Evolutionary conservation across 805 yeast genomes (phyloP).

Genomic region (Kazachstania kunashirensis): DNA sequence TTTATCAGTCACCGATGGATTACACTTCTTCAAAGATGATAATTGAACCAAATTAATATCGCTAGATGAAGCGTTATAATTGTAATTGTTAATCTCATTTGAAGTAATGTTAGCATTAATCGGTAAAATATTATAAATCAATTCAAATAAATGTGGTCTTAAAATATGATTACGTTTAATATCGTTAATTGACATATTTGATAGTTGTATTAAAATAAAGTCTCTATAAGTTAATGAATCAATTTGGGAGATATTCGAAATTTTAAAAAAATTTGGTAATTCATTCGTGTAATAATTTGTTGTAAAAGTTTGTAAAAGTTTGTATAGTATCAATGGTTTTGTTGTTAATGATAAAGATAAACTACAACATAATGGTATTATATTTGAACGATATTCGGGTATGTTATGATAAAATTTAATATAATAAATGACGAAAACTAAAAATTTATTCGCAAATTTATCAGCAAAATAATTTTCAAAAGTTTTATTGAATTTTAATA

Average conservation of each 20-base stretch:
- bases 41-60: conserved; percentile 15
- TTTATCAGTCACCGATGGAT: conserved; percentile 1
- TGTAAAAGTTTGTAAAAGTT: conserved; percentile 39
- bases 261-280: conserved; percentile 45
- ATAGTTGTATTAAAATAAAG: conserved; percentile 46
- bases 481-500: conserved; percentile 58
- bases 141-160: conserved; percentile 43
- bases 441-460: conserved; percentile 43
- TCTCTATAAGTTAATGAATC: conserved; percentile 49
- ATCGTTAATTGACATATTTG: conserved; percentile 34
- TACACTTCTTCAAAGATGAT: conserved; percentile 29
- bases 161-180: conserved; percentile 28
- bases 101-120: conserved; percentile 18
- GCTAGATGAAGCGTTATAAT: not conserved
- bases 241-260: conserved; percentile 30
- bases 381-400: conserved; percentile 15
- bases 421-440: conserved; percentile 47
- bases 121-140: conserved; percentile 52
- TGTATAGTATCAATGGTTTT: conserved; percentile 30
- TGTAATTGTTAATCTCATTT: no score
- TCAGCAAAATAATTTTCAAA: conserved; percentile 40
- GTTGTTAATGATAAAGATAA: conserved; percentile 43
- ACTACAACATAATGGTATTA: conserved; percentile 43
- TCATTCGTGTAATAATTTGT: conserved; percentile 35
- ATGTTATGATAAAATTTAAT: conserved; percentile 35